Percentiles rank a stretch among this genome's conserved stretches.
Evolutionary conservation across 2,329 filamentous ascomycete species (phyloP).

Genomic region (Microdochium nivale): DNA sequence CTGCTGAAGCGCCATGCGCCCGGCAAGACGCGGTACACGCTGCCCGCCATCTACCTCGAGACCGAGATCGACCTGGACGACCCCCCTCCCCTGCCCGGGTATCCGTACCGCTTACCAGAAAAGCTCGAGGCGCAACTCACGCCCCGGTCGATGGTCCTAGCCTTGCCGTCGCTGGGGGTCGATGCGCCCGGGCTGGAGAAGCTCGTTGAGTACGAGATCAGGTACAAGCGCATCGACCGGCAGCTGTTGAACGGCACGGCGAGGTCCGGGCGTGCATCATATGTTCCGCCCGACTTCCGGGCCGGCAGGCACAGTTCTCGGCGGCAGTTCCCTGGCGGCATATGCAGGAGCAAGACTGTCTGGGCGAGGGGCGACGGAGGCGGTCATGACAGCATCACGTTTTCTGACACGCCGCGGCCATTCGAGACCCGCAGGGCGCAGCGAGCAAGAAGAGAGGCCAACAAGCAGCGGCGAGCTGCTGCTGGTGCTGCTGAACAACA

Average conservation of each 20-base stretch:
- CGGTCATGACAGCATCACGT: too few relatives aligned
- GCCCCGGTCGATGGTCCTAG: conserved; percentile 29
- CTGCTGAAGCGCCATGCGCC: conserved; percentile 41
- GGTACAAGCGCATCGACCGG: conserved; percentile 41
- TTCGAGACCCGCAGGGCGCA: too few relatives aligned
- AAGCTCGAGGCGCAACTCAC: conserved; percentile 14
- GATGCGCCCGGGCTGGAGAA: conserved; percentile 34
- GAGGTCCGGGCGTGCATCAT: background rate
- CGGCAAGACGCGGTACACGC: conserved; percentile 44
- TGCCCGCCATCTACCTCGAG: conserved; percentile 44
- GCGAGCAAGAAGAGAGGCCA: too few relatives aligned
- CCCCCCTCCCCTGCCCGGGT: background rate
- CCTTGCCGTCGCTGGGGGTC: conserved; percentile 43
- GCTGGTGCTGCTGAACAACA: too few relatives aligned
- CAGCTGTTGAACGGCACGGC: conserved; percentile 19
- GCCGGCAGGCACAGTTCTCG: too few relatives aligned
- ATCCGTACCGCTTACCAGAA: conserved; percentile 7
- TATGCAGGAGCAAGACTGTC: too few relatives aligned
- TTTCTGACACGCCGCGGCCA: too few relatives aligned
- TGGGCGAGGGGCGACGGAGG: too few relatives aligned
- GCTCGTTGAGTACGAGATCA: conserved; percentile 39
- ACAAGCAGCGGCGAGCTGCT: too few relatives aligned
- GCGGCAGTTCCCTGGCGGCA: too few relatives aligned
- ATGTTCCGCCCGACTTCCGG: background rate
- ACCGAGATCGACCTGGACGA: conserved; percentile 20